A percentile compares a stretch with the other conserved stretches of the same genome.
phyloP scores from a whole-genome alignment of 768 basidiomycete genomes.

The Antrodiella citrinella region DNA sequence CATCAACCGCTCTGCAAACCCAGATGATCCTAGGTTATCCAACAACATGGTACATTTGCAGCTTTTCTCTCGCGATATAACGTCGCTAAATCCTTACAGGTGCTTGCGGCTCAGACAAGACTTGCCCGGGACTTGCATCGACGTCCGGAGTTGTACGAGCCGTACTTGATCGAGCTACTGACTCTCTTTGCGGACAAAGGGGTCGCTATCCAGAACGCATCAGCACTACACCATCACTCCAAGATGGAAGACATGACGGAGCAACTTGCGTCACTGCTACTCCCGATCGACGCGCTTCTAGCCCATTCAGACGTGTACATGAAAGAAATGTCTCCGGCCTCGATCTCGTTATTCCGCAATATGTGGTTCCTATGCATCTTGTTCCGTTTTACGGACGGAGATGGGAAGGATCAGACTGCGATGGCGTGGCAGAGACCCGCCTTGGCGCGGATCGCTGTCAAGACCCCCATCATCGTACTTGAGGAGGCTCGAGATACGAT shows the following conservation, averaged over 20 bases:
- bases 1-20: constrained; percentile 80
- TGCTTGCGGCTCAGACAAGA: constrained; percentile 85
- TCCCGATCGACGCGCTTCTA: constrained; percentile 87
- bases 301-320: constrained; percentile 62
- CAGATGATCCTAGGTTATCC: constrained; percentile 81
- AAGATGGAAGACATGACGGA: constrained; percentile 82
- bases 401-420: constrained; percentile 47
- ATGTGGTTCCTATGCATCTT: constrained; percentile 91
- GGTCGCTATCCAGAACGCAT: constrained; percentile 78
- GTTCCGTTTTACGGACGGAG: constrained; percentile 63
- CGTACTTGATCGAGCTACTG: constrained; percentile 79
- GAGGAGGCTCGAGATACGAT: constrained; percentile 79
- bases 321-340: constrained; percentile 45
- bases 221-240: constrained; percentile 53
- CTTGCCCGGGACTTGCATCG: constrained; percentile 72
- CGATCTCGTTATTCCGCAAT: constrained; percentile 79
- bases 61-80: no score
- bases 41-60: constrained; percentile 92
- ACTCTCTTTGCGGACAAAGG: constrained; percentile 87
- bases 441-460: constrained; percentile 69
- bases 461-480: constrained; percentile 78
- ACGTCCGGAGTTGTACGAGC: constrained; percentile 69
- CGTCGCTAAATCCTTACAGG: no score
- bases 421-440: constrained; percentile 78
- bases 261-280: constrained; percentile 78